Conservation (phyloP, 1,284 basidiomycete genomes). For the Ustilago cynodontis region DNA sequence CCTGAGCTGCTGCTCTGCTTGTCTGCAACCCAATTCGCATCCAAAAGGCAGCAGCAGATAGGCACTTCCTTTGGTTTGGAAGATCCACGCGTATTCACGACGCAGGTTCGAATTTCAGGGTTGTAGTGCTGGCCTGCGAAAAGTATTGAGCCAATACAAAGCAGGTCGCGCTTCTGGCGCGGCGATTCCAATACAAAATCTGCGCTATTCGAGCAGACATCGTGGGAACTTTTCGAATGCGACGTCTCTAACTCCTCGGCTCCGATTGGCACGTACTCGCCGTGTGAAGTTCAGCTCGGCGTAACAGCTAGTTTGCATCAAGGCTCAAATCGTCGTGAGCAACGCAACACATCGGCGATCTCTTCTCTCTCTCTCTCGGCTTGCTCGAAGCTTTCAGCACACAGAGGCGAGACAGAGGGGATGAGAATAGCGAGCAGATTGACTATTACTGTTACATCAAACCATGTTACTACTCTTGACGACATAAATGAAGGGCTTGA, state of each 20-base stretch:
- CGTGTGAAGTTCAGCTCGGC: background rate
- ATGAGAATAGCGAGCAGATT: too few species aligned
- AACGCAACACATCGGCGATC: background rate
- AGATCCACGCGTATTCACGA: background rate
- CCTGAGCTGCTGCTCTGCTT: too few species aligned
- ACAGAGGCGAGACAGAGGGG: background rate
- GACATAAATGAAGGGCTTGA: background rate
- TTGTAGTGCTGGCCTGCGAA: background rate
- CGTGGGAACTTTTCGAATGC: constrained; percentile 22
- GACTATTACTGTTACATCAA: background rate
- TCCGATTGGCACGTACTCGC: background rate
- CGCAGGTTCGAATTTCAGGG: background rate
- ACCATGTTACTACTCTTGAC: too few species aligned
- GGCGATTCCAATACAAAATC: background rate
- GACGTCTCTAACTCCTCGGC: background rate
- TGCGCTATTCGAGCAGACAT: background rate
- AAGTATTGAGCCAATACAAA: background rate
- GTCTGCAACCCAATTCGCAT: too few species aligned
- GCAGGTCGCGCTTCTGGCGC: background rate
- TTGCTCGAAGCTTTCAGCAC: background rate
- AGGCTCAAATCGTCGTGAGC: too few species aligned
- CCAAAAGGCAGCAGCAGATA: background rate
- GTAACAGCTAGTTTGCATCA: too few species aligned
- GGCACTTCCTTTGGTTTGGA: too few species aligned
- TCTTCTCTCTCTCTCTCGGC: too few species aligned